A percentile compares a stretch with the other conserved stretches of the same genome.
phyloP scores from a whole-genome alignment of 1,284 basidiomycete genomes.

The Fereydounia khargensis region DNA sequence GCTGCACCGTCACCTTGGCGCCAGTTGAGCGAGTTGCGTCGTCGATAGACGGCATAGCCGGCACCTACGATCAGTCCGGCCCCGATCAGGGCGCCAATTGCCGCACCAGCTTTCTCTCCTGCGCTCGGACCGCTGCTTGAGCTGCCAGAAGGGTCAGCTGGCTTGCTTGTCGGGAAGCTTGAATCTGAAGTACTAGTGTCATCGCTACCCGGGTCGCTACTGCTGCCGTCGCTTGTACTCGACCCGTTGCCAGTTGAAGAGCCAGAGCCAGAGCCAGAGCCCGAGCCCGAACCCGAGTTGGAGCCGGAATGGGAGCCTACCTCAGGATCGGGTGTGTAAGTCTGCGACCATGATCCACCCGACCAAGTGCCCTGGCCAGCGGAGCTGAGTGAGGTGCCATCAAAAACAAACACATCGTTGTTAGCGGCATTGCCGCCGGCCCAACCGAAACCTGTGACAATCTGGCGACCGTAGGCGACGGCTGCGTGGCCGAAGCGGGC shows the following conservation, averaged over 20 bases:
- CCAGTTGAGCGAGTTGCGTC: conserved; percentile 18
- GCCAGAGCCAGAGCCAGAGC: neutral
- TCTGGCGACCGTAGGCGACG: conserved; percentile 39
- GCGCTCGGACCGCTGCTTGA: conserved; percentile 4
- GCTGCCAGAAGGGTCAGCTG: too few species aligned
- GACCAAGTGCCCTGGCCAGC: conserved; percentile 21
- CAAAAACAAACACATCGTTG: conserved; percentile 29
- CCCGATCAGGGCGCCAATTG: conserved; percentile 36
- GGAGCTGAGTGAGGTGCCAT: conserved; percentile 11
- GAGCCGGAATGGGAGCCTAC: neutral
- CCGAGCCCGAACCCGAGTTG: conserved; percentile 7
- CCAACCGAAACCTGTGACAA: conserved; percentile 45
- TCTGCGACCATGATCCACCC: conserved; percentile 34
- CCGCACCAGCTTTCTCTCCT: conserved; percentile 41
- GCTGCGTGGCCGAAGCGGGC: conserved; percentile 44
- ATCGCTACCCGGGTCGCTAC: conserved; percentile 8
- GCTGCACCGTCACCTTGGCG: conserved; percentile 27
- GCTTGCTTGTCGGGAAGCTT: conserved; percentile 10
- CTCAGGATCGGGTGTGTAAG: conserved; percentile 41
- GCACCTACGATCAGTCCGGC: conserved; percentile 42
- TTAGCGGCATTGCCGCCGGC: conserved; percentile 35
- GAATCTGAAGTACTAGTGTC: too few species aligned
- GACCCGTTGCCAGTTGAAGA: conserved; percentile 2
- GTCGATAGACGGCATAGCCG: conserved; percentile 36
- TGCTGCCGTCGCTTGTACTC: conserved; percentile 1